Evolutionary conservation across 306 rosid genomes (phyloP).

Genomic region (Comarum palustre): DNA sequence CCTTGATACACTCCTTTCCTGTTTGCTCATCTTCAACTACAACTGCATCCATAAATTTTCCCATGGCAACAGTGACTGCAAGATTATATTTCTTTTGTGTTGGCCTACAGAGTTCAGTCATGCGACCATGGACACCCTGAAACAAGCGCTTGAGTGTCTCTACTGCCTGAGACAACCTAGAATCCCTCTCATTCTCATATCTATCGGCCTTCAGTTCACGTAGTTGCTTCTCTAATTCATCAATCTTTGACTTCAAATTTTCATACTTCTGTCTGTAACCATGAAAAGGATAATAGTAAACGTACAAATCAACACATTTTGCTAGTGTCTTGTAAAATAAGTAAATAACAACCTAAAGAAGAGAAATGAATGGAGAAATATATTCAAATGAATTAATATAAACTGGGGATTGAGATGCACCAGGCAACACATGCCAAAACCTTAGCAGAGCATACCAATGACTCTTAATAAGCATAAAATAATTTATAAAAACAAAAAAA

Average conservation of each 20-base stretch:
- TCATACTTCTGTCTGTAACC: constrained; percentile 71
- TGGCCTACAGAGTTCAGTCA: constrained; percentile 97
- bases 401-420: constrained; percentile 2
- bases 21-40: constrained; percentile 95
- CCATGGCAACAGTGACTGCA: constrained; percentile 98
- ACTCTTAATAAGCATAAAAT: background rate
- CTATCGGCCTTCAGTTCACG: constrained; percentile 96
- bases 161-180: constrained; percentile 90
- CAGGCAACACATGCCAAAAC: constrained; percentile 5
- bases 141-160: constrained; percentile 94
- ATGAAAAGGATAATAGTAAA: background rate
- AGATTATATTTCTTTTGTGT: constrained; percentile 93
- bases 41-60: constrained; percentile 98
- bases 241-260: constrained; percentile 60
- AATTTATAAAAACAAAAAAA: background rate
- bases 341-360: background rate
- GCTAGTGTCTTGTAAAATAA: background rate
- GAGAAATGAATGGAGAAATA: background rate
- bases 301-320: background rate
- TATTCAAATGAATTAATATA: background rate
- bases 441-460: background rate
- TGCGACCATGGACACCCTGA: constrained; percentile 98
- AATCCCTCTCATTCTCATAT: constrained; percentile 94
- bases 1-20: constrained; percentile 99
- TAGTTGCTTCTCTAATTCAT: constrained; percentile 78